These are phyloP conservation scores for Vicia faba DNA, from an alignment of 306 rosid species.

Conservation along the genomic window DNA sequence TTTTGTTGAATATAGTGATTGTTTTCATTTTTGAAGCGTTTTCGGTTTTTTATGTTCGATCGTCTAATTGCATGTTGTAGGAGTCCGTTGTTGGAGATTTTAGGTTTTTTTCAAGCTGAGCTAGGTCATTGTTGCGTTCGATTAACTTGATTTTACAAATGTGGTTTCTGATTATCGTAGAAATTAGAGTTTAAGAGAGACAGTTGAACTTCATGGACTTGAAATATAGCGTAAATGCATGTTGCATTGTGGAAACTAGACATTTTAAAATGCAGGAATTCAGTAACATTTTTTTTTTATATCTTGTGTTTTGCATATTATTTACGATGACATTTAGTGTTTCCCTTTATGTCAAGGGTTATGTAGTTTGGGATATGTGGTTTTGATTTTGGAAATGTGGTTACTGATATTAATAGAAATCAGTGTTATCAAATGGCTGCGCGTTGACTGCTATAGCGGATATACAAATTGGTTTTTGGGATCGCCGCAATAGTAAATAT, in stretches of 20 bases:
- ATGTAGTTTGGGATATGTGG: no score
- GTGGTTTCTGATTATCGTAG: background rate
- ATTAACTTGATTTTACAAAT: conserved; percentile 11
- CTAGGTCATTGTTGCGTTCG: background rate
- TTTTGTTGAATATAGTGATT: conserved; percentile 14
- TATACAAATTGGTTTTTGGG: no score
- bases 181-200: background rate
- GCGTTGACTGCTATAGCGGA: no score
- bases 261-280: background rate
- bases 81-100: background rate
- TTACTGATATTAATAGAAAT: no score
- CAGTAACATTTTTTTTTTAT: background rate
- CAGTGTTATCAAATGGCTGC: no score
- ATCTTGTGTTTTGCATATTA: background rate
- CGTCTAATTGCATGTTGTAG: background rate
- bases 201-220: background rate
- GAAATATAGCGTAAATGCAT: background rate
- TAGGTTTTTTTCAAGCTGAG: background rate
- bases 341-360: no score
- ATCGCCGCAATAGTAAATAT: no score
- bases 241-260: background rate
- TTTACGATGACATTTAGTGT: no score
- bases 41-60: background rate
- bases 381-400: no score
- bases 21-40: background rate